Evolutionary conservation across 2,329 filamentous ascomycete species (phyloP), one percentile per base, ranked within the genome.

Genomic region (Arachnomyces sp.): DNA sequence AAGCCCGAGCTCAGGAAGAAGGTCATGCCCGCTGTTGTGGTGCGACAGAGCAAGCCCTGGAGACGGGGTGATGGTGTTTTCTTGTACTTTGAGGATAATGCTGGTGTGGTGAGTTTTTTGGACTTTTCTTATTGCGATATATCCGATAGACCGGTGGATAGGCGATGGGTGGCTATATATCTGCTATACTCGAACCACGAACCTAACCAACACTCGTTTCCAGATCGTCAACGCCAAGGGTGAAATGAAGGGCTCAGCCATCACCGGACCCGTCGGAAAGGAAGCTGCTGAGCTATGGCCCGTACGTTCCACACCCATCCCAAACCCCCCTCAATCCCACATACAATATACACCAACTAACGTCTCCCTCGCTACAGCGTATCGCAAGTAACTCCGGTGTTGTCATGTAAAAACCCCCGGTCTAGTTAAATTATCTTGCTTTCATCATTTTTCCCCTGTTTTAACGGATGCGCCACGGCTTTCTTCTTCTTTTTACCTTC

Each of bases 21-120:
- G 85, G 92, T 98, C 72, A 94, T 98, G 88, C 92, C 92, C 59
- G 92, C 92, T 64, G 90, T 98, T 67, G 92, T 98, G 66, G 90
- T 96, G 69, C 79, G 92, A 71, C 92, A 96, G 78, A 85, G 84
- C 77, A 98, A 98, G 83, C 92, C 92, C 63, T 98, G 92, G 92
- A 89, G 92, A 80, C 83, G 92, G 71, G 84, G 85, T 59, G 92
- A 98, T 71, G 93, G 92, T 73, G 85, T 96, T 64, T 98, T 87
- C 81, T 82, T 98, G 60, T 98, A 98, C 81, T 98, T 98, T 66
- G 92, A 98, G 86, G 93, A 98, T 76, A 98, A 98, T 73, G 92
- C 92, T 69, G 92, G 92, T 82, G 92, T 98, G 64, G 85, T 90
- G 74, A 71, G 84, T 88, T 42, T 30, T 46, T 34, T 18, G 6